Percentiles rank a stretch among this genome's conserved stretches.
These are phyloP conservation scores for Tuber aestivum DNA, from an alignment of 495 filamentous ascomycete genomes.

Conservation along the genomic window DNA sequence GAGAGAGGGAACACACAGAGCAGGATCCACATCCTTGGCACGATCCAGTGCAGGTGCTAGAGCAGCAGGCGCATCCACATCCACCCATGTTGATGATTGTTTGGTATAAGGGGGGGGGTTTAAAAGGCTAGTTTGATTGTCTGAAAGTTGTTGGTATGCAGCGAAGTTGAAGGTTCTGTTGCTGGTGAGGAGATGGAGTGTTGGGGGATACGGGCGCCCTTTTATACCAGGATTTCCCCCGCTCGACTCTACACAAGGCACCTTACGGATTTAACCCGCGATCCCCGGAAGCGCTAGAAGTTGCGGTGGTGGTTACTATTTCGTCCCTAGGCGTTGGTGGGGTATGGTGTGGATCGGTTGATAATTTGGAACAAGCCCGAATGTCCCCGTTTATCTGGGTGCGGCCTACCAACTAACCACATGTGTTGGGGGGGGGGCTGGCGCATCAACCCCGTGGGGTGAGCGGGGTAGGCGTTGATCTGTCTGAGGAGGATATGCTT, in stretches of 20 bases:
- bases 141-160: conserved; percentile 7
- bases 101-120: not conserved
- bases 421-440: not conserved
- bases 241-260: not conserved
- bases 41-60: not conserved
- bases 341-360: not conserved
- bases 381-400: not conserved
- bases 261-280: not conserved
- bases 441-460: not conserved
- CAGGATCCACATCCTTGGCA: conserved; percentile 4
- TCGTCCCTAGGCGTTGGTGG: not conserved
- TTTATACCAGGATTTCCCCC: conserved; percentile 18
- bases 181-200: not conserved
- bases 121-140: conserved; percentile 9
- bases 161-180: conserved; percentile 9
- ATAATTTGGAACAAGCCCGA: not conserved
- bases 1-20: conserved; percentile 6
- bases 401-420: not conserved
- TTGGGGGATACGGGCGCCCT: not conserved
- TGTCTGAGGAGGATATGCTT: not conserved
- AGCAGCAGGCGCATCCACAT: conserved; percentile 15
- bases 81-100: conserved; percentile 23
- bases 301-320: not conserved
- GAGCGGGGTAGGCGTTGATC: not conserved
- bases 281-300: not conserved